Conservation (phyloP, 148 eudicot species). For the Camellia granthamiana region DNA sequence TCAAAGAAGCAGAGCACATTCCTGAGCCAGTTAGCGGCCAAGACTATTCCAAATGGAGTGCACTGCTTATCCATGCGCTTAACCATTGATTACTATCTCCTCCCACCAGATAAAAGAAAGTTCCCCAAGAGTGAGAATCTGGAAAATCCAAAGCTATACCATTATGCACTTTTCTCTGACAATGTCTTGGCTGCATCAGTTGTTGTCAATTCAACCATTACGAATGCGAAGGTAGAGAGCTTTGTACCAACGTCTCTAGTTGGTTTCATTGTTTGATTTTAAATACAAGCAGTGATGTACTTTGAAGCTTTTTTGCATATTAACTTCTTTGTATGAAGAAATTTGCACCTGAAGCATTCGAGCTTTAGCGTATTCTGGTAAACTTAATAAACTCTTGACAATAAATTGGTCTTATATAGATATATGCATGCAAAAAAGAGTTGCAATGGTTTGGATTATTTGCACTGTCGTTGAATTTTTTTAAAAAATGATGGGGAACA, state of each 20-base stretch:
- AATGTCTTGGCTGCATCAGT: constrained; percentile 84
- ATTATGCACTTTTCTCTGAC: constrained; percentile 88
- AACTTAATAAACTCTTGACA: background rate
- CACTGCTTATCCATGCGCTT: constrained; percentile 85
- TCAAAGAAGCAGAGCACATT: constrained; percentile 84
- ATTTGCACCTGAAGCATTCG: background rate
- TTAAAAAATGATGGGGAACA: background rate
- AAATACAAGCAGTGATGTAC: background rate
- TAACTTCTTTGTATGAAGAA: background rate
- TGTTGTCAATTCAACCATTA: constrained; percentile 75
- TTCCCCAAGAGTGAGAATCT: constrained; percentile 71
- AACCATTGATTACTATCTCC: constrained; percentile 74
- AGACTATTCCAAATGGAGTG: constrained; percentile 79
- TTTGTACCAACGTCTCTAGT: background rate
- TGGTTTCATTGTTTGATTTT: background rate
- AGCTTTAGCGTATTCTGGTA: background rate
- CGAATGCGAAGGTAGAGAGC: constrained; percentile 67
- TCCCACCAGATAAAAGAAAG: constrained; percentile 57
- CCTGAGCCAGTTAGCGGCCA: constrained; percentile 83
- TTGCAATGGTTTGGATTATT: background rate
- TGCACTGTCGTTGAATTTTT: background rate
- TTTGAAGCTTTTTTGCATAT: background rate
- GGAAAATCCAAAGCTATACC: constrained; percentile 65
- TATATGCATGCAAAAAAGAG: background rate
- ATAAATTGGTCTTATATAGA: background rate